Evolutionary conservation across 1,284 basidiomycete genomes (phyloP), one percentile per base, ranked within the genome.

Genomic region (Xerocomus nothofagi): DNA sequence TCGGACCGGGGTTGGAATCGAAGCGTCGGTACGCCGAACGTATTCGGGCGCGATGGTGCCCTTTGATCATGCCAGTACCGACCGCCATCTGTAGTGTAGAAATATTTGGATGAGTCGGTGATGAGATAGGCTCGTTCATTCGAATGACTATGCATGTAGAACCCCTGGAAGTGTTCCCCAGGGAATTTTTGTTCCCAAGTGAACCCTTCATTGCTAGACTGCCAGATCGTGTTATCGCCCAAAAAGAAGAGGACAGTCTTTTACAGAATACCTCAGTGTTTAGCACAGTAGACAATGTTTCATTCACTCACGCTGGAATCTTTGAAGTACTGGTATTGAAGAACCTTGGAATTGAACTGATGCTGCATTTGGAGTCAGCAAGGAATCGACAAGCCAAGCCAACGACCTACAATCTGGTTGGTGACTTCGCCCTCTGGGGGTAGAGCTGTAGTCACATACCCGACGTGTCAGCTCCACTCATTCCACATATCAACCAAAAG

Each of bases 201-300:
- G 68, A 91, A 94, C 1, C 96, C 96, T 68, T 99, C 95, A 67
- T 95, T 98, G 62, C 81, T 81, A 1, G 93, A 97, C 73, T 97
- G 93, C 90, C 91, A 98, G 47, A 98, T 78, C 0, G 81, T 79
- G 52, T 84, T 74, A 61, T 98, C 91, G 2, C 69, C 67, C 3
- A 97, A 77, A 24, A 92, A 88, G 27, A 92, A 84, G 20, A 99
- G 80, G 45, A 98, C 82, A 1, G 93, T 94, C 78, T 91, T 44
- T 34, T 60, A 53, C 12, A 20, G 27, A 12, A 47, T 12, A 30
- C 12, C 23, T 65, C 20, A 63, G 44, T 21, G 8, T 34, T 18
- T 6, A 44, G 30, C 20, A 48, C 14, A 6, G 30, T 24, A 31
- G 1, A 3, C 1, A 27, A 9, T 7, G 9, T 26, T 14, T 20